Conservation (phyloP, 1,139 yeast genomes). For the Kluyveromyces marxianus region DNA sequence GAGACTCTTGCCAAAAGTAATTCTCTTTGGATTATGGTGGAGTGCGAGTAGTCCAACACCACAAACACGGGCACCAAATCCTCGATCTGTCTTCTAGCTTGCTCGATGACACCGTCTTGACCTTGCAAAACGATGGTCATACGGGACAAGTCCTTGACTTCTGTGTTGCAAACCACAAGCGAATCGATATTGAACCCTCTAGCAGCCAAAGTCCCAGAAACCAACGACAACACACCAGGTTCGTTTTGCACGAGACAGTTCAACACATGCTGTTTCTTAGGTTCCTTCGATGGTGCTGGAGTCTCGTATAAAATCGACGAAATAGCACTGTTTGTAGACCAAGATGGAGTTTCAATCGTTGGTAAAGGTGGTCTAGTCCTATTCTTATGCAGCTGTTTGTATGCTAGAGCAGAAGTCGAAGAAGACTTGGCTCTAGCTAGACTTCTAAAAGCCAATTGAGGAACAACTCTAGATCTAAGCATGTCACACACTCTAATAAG, state of each 20-base stretch:
- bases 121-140: constrained; percentile 96
- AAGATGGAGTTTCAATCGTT: constrained; percentile 85
- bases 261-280: constrained; percentile 76
- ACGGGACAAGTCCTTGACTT: constrained; percentile 88
- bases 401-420: constrained; percentile 92
- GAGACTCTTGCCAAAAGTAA: constrained; percentile 86
- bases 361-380: constrained; percentile 88
- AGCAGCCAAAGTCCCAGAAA: constrained; percentile 94
- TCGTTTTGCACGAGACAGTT: constrained; percentile 97
- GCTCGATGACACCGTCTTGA: constrained; percentile 93
- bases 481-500: background rate
- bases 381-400: constrained; percentile 82
- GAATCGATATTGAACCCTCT: constrained; percentile 98
- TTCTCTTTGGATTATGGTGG: constrained; percentile 87
- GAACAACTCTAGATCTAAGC: constrained; percentile 2
- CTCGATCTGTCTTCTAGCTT: constrained; percentile 97
- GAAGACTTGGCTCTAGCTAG: constrained; percentile 31
- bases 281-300: constrained; percentile 61
- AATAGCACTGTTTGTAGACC: constrained; percentile 95
- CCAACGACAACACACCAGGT: constrained; percentile 92
- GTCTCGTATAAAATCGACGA: constrained; percentile 92
- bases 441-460: background rate
- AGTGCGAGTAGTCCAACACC: constrained; percentile 84
- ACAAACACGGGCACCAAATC: constrained; percentile 98
- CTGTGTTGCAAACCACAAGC: constrained; percentile 92